Evolutionary conservation across 129 eudicot genomes (phyloP), one percentile per base, ranked within the genome.

Genomic region (Lonicera japonica): DNA sequence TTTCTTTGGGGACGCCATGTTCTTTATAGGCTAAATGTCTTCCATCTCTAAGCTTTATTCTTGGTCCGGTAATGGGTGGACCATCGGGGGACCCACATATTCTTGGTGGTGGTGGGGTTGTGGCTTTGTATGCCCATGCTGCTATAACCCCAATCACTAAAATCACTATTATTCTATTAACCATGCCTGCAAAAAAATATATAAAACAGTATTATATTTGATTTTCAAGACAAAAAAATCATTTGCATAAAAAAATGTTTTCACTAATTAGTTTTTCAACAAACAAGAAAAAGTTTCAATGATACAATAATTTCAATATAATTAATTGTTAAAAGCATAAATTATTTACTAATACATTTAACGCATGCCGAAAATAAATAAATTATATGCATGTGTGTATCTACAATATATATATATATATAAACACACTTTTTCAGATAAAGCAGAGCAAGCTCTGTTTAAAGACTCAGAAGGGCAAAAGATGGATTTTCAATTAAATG

Each of bases 21-120:
- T 88, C 92, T 59, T 76, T 71, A 64, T 84, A 88, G 16, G 96
- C 86, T 36, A 88, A 69, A 67, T 84, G 71, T 65, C 96, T 74
- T 16, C 89, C 96, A 55, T 88, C 89, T 65, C 84, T 63, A 59
- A 88, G 86, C 64, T 67, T 60, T 47, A 88, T 69, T 41, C 96
- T 72, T 0, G 89, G 86, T 38, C 72, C 86, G 5, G 83, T 81
- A 8, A 84, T 64, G 18, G 82, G 83, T n/a, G 86, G 83, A 21
- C 91, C 88, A 9, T 58, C 68, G 9, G 80, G 70, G 18, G 78
- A 46, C 13, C 96, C 96, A 73, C 89, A 84, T 11, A 64, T 55
- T 3, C 46, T 73, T 5, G 90, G 87, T 21, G 80, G 82, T 22
- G 90, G 87, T 19, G 95, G 95, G 22, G 13, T 3, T 25, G 60